A percentile compares a stretch with the other conserved stretches of the same genome.
Evolutionary conservation across 129 eudicot genomes (phyloP).

Genomic region (Arctium lappa): DNA sequence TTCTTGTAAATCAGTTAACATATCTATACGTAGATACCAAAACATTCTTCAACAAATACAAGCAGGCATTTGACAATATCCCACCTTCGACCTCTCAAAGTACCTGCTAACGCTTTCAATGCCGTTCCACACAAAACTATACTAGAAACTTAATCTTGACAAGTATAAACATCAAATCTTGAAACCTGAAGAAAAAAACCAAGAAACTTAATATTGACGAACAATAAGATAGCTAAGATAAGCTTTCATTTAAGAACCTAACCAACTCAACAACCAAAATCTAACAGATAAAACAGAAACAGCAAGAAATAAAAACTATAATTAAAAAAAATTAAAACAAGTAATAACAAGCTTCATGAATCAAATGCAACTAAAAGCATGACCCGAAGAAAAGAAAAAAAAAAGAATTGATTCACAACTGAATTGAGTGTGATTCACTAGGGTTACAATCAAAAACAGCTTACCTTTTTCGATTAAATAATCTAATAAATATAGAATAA

Average conservation of each 20-base stretch:
- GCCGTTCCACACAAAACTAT: not conserved
- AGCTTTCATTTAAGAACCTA: conserved; percentile 13
- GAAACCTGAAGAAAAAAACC: conserved; percentile 17
- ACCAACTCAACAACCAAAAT: conserved; percentile 15
- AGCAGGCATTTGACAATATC: not conserved
- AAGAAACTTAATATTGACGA: conserved; percentile 6
- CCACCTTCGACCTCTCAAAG: not conserved
- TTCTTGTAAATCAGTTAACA: conserved; percentile 22
- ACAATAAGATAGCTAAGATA: not conserved
- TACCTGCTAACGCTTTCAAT: not conserved
- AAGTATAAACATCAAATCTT: conserved; percentile 9
- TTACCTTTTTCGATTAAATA: conserved; percentile 12
- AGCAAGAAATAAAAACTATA: not conserved
- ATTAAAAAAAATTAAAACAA: too few relatives aligned
- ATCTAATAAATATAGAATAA: not conserved
- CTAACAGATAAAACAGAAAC: conserved; percentile 3
- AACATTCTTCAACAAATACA: not conserved
- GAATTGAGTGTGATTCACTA: conserved; percentile 22
- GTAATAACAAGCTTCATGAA: not conserved
- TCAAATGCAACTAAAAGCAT: conserved; percentile 1
- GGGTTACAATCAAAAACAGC: conserved; percentile 21
- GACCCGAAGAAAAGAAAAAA: conserved; percentile 2
- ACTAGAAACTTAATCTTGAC: not conserved
- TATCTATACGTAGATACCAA: not conserved
- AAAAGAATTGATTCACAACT: conserved; percentile 21